Evolutionary conservation across 345 rosid species (phyloP).

Genomic region (Ceriops tagal): DNA sequence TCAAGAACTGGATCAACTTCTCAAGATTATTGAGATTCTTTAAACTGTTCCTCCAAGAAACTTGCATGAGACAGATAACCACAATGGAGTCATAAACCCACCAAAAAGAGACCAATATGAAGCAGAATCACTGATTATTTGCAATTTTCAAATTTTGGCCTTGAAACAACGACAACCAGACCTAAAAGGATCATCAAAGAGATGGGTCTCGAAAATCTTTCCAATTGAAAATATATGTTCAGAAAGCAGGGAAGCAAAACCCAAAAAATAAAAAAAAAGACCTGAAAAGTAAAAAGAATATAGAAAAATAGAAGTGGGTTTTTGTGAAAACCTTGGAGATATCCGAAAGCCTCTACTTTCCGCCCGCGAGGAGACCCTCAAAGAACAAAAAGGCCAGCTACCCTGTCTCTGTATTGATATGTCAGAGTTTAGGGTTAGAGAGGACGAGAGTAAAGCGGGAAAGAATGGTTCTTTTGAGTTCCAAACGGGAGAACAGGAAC

Average conservation of each 20-base stretch:
- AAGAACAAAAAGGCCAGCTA: background rate
- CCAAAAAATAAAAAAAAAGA: background rate
- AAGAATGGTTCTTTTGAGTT: background rate
- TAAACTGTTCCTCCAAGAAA: background rate
- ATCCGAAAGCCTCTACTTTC: background rate
- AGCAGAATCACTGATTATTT: too few relatives aligned
- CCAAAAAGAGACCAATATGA: too few relatives aligned
- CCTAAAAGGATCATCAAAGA: background rate
- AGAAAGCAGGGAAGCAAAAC: background rate
- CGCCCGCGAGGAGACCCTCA: background rate
- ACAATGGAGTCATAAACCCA: too few relatives aligned
- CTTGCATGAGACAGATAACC: background rate
- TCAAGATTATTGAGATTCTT: conserved; percentile 13
- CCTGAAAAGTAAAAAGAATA: background rate
- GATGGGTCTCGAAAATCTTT: background rate
- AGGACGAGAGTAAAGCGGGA: background rate
- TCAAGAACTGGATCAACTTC: conserved; percentile 1
- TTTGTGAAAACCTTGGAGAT: conserved; percentile 9
- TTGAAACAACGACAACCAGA: background rate
- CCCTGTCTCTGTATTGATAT: background rate
- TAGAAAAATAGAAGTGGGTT: background rate
- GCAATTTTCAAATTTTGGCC: too few relatives aligned
- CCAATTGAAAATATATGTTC: background rate
- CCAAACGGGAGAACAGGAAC: background rate
- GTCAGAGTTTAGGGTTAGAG: too few relatives aligned